A percentile compares a stretch with the other conserved stretches of the same genome.
Evolutionary conservation across 352 stramenopile genomes (phyloP).

Genomic region (Globisporangium paroecandrum): DNA sequence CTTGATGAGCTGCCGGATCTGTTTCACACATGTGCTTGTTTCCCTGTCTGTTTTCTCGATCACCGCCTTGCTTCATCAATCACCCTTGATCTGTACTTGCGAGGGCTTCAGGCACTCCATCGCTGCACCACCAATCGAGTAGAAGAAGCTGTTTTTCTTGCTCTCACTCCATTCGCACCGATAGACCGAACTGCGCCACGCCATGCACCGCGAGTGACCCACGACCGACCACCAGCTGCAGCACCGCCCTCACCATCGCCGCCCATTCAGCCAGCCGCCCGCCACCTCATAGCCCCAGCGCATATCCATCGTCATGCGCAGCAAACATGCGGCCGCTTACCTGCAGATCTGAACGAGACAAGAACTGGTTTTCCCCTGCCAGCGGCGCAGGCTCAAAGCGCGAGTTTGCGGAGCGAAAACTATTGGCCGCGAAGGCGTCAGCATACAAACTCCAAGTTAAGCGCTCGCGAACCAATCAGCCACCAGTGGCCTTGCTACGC

Average conservation of each 20-base stretch:
- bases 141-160: background rate
- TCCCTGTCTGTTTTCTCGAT: background rate
- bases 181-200: background rate
- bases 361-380: slow-evolving; percentile 52
- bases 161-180: background rate
- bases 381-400: slow-evolving; percentile 17
- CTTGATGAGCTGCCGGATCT: background rate
- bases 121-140: background rate
- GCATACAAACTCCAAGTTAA: slow-evolving; percentile 67
- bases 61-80: background rate
- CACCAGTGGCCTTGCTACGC: background rate
- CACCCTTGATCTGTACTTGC: background rate
- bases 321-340: slow-evolving; percentile 30
- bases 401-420: slow-evolving; percentile 37
- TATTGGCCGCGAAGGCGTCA: slow-evolving; percentile 78
- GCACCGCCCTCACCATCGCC: background rate
- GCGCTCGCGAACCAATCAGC: slow-evolving; percentile 30
- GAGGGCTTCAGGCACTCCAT: background rate
- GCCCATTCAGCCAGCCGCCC: background rate
- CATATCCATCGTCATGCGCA: background rate
- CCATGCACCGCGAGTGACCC: background rate
- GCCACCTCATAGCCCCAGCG: background rate
- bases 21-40: background rate
- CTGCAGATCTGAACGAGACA: slow-evolving; percentile 79
- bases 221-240: background rate